These are phyloP conservation scores for Lipomyces mesembrius DNA, from an alignment of 805 yeast species.

Conservation along the genomic window DNA sequence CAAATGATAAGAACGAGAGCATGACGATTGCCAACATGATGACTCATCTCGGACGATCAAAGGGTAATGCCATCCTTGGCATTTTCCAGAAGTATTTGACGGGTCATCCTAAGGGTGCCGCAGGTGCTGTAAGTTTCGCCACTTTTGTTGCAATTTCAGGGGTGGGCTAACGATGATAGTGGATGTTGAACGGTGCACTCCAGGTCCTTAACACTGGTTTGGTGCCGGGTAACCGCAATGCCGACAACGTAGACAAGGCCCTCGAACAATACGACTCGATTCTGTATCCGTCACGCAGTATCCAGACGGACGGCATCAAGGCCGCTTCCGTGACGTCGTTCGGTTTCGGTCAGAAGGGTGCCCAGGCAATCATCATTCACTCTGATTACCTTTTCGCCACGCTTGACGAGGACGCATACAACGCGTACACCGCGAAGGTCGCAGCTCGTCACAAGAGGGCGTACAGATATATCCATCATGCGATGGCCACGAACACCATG, in stretches of 20 bases:
- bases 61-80: conserved; percentile 97
- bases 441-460: conserved; percentile 82
- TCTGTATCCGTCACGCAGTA: conserved; percentile 89
- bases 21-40: conserved; percentile 90
- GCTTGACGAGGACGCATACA: conserved; percentile 72
- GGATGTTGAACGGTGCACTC: conserved; percentile 99
- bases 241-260: conserved; percentile 88
- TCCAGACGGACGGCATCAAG: conserved; percentile 95
- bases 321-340: conserved; percentile 97
- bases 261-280: conserved; percentile 86
- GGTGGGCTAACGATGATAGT: conserved; percentile 42
- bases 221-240: conserved; percentile 98
- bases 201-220: conserved; percentile 90
- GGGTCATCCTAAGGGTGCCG: conserved; percentile 99
- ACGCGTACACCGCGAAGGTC: conserved; percentile 72
- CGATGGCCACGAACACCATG: conserved; percentile 86
- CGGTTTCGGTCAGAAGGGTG: conserved; percentile 99
- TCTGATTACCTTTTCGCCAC: conserved; percentile 92
- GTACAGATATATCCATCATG: conserved; percentile 93
- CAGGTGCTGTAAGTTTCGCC: conserved; percentile 69
- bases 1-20: conserved; percentile 98
- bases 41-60: conserved; percentile 91
- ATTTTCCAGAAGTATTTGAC: conserved; percentile 98
- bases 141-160: not conserved
- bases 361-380: conserved; percentile 87